Conservation (phyloP, 2,329 filamentous ascomycete species). For the Penicillium sp. region DNA sequence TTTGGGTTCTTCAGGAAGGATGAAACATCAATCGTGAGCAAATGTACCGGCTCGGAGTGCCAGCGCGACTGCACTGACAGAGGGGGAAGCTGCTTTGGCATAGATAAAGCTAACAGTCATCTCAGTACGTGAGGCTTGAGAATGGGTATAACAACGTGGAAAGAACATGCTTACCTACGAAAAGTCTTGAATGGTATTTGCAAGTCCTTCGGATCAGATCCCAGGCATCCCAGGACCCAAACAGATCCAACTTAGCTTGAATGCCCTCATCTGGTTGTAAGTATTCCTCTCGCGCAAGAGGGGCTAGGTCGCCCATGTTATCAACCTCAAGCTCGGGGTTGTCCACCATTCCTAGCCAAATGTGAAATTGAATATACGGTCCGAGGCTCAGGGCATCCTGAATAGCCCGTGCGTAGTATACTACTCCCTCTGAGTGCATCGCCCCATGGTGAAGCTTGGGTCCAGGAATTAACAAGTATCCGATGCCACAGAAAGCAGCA, state of each 20-base stretch:
- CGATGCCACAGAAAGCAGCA: constrained; percentile 87
- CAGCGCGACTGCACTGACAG: constrained; percentile 53
- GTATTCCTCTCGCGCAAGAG: constrained; percentile 41
- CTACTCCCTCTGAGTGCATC: constrained; percentile 45
- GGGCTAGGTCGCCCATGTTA: constrained; percentile 42
- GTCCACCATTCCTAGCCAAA: constrained; percentile 79
- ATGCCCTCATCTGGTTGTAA: constrained; percentile 29
- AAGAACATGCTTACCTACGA: constrained; percentile 63
- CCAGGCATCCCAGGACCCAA: constrained; percentile 89
- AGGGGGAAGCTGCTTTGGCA: constrained; percentile 56
- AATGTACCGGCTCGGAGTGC: constrained; percentile 57
- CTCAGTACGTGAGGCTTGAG: neutral
- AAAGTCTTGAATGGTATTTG: constrained; percentile 74
- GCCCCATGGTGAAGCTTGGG: constrained; percentile 60
- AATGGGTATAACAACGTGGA: neutral
- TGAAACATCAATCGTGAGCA: constrained; percentile 49
- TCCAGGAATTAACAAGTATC: constrained; percentile 74
- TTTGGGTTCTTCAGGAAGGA: constrained; percentile 55
- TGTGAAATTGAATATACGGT: constrained; percentile 69
- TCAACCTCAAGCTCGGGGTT: constrained; percentile 54
- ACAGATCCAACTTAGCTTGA: constrained; percentile 57
- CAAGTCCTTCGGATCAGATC: constrained; percentile 78
- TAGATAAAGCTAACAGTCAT: constrained; percentile 46
- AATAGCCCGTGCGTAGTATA: constrained; percentile 78
- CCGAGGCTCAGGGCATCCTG: constrained; percentile 71